Percentiles rank a stretch among this genome's conserved stretches.
Conservation (phyloP, 345 rosid species). For the Citrus australasica region DNA sequence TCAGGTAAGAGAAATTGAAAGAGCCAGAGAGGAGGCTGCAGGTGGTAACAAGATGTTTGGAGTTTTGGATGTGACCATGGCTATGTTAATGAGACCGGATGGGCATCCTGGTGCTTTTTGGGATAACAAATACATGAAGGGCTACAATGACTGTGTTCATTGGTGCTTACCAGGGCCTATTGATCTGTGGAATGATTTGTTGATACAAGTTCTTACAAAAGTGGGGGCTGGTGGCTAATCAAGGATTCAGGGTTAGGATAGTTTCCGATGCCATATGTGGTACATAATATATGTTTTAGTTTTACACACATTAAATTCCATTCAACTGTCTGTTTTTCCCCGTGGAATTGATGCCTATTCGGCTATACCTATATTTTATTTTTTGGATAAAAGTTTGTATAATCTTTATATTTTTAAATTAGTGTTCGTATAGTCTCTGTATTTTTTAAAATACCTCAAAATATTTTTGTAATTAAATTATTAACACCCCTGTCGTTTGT, state of each 20-base stretch:
- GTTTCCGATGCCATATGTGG: not conserved
- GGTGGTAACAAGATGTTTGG: slow-evolving; percentile 34
- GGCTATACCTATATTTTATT: too few species aligned
- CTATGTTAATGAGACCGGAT: slow-evolving; percentile 84
- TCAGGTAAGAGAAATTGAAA: slow-evolving; percentile 53
- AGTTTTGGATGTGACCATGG: slow-evolving; percentile 63
- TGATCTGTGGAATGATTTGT: slow-evolving; percentile 75
- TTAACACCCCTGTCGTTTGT: fast-evolving
- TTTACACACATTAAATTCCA: too few species aligned
- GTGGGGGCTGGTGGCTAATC: slow-evolving; percentile 13
- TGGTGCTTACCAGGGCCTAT: slow-evolving; percentile 97
- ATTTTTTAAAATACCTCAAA: too few species aligned
- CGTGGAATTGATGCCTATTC: not conserved
- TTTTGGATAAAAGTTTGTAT: too few species aligned
- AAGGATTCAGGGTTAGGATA: not conserved
- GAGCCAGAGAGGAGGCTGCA: slow-evolving; percentile 13
- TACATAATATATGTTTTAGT: too few species aligned
- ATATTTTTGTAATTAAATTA: too few species aligned
- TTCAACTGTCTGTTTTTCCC: too few species aligned
- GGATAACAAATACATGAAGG: slow-evolving; percentile 94
- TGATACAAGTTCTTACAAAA: slow-evolving; percentile 43
- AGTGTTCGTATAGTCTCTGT: fast-evolving
- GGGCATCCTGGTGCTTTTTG: slow-evolving; percentile 78
- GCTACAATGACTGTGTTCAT: slow-evolving; percentile 81
- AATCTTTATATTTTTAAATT: too few species aligned